Base-by-base conservation (phyloP, 306 rosid genomes). In the Abrus precatorius region DNA sequence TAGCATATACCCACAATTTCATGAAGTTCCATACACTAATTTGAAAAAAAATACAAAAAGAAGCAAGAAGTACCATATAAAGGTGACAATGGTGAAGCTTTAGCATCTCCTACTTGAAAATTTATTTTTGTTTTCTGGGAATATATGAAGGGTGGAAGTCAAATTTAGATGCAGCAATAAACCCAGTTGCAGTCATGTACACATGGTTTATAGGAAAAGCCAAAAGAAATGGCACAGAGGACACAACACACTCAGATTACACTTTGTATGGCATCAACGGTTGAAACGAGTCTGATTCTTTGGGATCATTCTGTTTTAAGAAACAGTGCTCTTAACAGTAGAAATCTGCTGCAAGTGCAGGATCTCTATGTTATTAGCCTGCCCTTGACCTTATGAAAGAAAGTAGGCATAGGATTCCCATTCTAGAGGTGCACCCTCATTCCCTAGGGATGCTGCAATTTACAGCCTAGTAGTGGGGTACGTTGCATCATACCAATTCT, bases 361-460 rank as follows among this genome's bases (percentile, higher is more conserved):
- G 6, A 65, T 33, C 75, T 20, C 14, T 49, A 29, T 78, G 74
- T 28, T 59, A 70, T 56, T 5, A 33, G 29, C 50, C 49, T 55
- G 75, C n/a, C 43, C 67, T 61, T n/a, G 9, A 61, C 67, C 33
- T 32, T 33, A 5, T 50, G 6, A 50, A 50, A 13, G n/a, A 65
- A 77, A 54, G 13, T 36, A 29, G 47, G 78, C 84, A 80, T 80
- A 50, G 79, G 84, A 80, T 80, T 80, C 84, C 36, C 74, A 67
- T 78, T 30, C 4, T 53, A 43, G 33, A 32, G 20, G 12, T 29
- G 36, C 68, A 5, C 3, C 65, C 55, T 50, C 54, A 50, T 45
- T 62, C 38, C 79, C 74, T 62, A 62, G 67, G 59, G 40, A 72
- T 80, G 67, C 79, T 72, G 55, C 29, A 59, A 4, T 29, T 71